Base-by-base conservation (phyloP, 2,329 filamentous ascomycete genomes). In the Hortaea werneckii region DNA sequence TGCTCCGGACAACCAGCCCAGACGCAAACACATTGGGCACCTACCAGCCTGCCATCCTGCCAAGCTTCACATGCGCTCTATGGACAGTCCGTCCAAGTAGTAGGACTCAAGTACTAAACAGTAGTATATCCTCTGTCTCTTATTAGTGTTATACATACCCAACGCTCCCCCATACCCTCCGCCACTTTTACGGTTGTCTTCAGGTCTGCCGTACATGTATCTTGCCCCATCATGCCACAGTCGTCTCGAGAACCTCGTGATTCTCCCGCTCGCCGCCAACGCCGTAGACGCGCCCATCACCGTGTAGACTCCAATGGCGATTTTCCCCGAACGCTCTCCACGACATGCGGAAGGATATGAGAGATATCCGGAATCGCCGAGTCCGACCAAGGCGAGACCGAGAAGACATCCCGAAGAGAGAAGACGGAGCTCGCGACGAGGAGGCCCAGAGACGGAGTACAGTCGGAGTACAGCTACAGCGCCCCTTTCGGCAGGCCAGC, bases 401-500 rank as follows among this genome's bases (percentile, higher is more conserved):
- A 50, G 42, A 26, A 29, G 38, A 42, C n/a, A 37, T 8, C 13
- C 42, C 12, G 30, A 39, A 2, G 45, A 46, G 40, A 29, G 45
- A 41, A 38, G 40, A 29, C 45, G 37, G n/a, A 44, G 47, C 32
- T 20, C 20, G 20, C 20, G 20, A 20, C 20, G 20, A 20, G 42
- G 51, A 42, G 45, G 45, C 9, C 49, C 50, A 4, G 45, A 46
- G 37, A 54, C 54, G 9, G 43, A 53, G 32, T 49, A 49, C 37
- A 58, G 59, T 35, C 50, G 40, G 28, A 63, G 59, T 29, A 56
- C 56, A 5, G 60, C 57, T 13, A 61, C 55, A 42, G 64, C 64
- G 26, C 57, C 65, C 35, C 61, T 74, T 56, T 79, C 58, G 63
- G 69, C 65, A 49, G 76, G 79, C 54, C 79, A 82, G 5, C 65